These are phyloP conservation scores for Phytophthora kernoviae DNA, from an alignment of 352 stramenopile genomes.

Conservation along the genomic window DNA sequence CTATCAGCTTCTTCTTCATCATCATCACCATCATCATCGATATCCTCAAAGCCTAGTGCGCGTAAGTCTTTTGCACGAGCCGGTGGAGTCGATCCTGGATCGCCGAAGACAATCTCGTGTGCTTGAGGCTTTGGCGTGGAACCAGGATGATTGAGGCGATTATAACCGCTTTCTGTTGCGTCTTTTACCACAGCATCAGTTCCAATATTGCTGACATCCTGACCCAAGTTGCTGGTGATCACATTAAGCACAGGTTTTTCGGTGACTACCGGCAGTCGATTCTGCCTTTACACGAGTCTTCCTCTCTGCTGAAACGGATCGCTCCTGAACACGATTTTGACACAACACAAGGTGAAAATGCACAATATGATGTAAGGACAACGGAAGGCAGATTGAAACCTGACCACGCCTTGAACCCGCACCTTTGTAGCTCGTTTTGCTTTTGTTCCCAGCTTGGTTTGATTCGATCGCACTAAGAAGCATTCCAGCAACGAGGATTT, in stretches of 20 bases:
- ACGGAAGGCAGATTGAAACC: neutral
- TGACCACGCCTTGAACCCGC: neutral
- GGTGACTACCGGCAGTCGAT: conserved; percentile 1
- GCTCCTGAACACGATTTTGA: conserved; percentile 13
- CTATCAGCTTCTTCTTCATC: conserved; percentile 5
- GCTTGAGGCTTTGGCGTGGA: conserved; percentile 57
- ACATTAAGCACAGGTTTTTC: conserved; percentile 52
- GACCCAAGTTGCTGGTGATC: conserved; percentile 36
- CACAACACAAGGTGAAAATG: neutral
- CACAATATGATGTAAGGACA: neutral
- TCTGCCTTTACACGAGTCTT: conserved; percentile 14
- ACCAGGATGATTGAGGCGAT: conserved; percentile 61
- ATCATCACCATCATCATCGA: conserved; percentile 44
- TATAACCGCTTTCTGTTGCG: conserved; percentile 40
- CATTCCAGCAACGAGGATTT: conserved; percentile 35
- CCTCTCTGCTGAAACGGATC: conserved; percentile 14
- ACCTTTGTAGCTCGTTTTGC: conserved; percentile 21
- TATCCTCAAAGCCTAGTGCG: conserved; percentile 56
- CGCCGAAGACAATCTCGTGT: conserved; percentile 37
- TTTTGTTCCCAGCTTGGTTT: conserved; percentile 16
- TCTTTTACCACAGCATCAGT: conserved; percentile 11
- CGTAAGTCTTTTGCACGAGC: conserved; percentile 51
- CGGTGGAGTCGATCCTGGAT: conserved; percentile 67
- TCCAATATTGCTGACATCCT: conserved; percentile 5
- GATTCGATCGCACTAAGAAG: conserved; percentile 39